Percentiles rank a stretch among this genome's conserved stretches.
These are phyloP conservation scores for Xylariaceae sp. DNA, from an alignment of 2,329 filamentous ascomycete genomes.

Conservation along the genomic window DNA sequence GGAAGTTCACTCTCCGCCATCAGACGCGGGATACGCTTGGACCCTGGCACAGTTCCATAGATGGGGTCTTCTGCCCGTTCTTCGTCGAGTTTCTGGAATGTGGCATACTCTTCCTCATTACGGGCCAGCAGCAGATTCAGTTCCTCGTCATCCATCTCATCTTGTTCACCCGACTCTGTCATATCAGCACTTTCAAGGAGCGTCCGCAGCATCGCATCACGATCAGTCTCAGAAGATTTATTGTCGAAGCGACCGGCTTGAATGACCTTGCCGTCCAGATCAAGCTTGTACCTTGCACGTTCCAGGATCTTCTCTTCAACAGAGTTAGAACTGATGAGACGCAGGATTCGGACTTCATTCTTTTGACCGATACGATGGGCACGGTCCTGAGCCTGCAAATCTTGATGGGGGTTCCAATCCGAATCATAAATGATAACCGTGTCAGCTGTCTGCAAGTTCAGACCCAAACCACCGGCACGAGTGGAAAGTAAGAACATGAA, in stretches of 20 bases:
- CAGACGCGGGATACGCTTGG: constrained; percentile 67
- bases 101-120: constrained; percentile 67
- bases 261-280: constrained; percentile 99
- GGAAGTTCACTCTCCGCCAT: constrained; percentile 85
- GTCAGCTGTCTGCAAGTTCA: constrained; percentile 95
- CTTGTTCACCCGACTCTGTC: constrained; percentile 66
- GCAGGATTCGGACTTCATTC: constrained; percentile 95
- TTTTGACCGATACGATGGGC: constrained; percentile 99
- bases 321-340: constrained; percentile 92
- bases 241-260: constrained; percentile 99
- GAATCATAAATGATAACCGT: constrained; percentile 99
- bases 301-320: constrained; percentile 99
- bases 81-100: constrained; percentile 80
- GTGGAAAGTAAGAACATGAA: constrained; percentile 99
- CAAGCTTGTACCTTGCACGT: constrained; percentile 92
- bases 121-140: constrained; percentile 91
- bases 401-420: constrained; percentile 99
- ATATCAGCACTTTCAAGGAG: constrained; percentile 79
- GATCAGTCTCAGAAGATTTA: constrained; percentile 96
- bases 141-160: constrained; percentile 98
- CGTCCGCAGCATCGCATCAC: constrained; percentile 92
- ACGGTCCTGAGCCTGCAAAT: constrained; percentile 98
- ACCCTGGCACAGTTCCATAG: constrained; percentile 64
- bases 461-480: constrained; percentile 92
- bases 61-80: constrained; percentile 59